These are phyloP conservation scores for Geoglossum cookeanum DNA, from an alignment of 2,329 filamentous ascomycete genomes.

Conservation along the genomic window DNA sequence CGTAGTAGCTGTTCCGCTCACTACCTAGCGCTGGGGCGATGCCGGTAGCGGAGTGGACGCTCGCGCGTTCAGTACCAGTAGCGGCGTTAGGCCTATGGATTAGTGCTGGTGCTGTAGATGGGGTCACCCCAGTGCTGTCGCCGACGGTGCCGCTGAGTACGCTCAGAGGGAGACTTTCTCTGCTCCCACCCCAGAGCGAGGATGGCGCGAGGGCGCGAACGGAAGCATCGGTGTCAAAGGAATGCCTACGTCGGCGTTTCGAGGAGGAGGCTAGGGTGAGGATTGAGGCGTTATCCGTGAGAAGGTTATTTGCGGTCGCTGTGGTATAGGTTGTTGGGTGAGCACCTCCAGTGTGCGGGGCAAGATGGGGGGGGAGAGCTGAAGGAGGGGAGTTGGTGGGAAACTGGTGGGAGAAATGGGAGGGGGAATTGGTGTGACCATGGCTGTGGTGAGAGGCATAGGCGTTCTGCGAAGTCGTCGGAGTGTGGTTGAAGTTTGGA, in stretches of 20 bases:
- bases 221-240: conserved; percentile 70
- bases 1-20: conserved; percentile 67
- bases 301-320: conserved; percentile 64
- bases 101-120: neutral
- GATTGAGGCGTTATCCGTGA: conserved; percentile 74
- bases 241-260: conserved; percentile 56
- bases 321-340: conserved; percentile 54
- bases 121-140: conserved; percentile 9
- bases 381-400: conserved; percentile 45
- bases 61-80: conserved; percentile 44
- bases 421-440: conserved; percentile 7
- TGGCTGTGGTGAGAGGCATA: conserved; percentile 6
- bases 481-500: conserved; percentile 12
- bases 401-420: conserved; percentile 45
- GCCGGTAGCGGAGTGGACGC: conserved; percentile 63
- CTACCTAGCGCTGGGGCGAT: conserved; percentile 44
- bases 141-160: conserved; percentile 53
- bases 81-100: conserved; percentile 19
- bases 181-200: conserved; percentile 63
- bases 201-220: conserved; percentile 70
- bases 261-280: conserved; percentile 68
- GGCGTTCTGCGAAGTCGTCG: conserved; percentile 3
- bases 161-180: conserved; percentile 61
- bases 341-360: conserved; percentile 26
- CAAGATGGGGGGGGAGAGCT: conserved; percentile 53